phyloP scores from a whole-genome alignment of 1,284 basidiomycete species.

The Boletus coffeatus region DNA sequence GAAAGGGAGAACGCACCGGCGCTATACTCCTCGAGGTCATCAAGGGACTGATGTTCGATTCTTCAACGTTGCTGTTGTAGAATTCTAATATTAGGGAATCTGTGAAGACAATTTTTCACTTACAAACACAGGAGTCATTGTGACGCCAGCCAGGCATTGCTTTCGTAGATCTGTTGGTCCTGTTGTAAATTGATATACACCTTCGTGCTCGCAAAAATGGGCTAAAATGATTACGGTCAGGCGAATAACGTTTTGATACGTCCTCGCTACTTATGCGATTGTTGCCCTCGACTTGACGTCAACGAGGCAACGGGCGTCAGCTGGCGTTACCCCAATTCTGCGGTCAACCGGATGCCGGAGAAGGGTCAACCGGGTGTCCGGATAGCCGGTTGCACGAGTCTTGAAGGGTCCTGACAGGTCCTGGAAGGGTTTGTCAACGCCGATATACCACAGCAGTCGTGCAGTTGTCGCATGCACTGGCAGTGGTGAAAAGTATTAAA shows the following conservation, averaged over 20 bases:
- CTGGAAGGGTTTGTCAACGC: background rate
- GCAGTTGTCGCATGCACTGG: background rate
- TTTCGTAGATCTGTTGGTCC: background rate
- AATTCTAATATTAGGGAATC: too few relatives aligned
- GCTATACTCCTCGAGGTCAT: constrained; percentile 16
- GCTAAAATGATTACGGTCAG: background rate
- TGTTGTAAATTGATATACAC: background rate
- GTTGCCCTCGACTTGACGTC: background rate
- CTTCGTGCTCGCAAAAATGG: background rate
- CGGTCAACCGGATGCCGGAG: background rate
- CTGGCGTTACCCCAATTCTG: background rate
- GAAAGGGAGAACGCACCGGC: background rate
- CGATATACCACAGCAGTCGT: background rate
- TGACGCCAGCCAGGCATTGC: background rate
- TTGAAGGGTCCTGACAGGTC: background rate
- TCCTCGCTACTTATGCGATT: background rate
- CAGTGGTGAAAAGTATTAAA: background rate
- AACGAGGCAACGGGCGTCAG: constrained; percentile 1
- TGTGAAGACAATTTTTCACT: background rate
- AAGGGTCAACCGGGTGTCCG: background rate
- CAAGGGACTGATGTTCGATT: constrained; percentile 1
- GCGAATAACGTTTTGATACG: background rate
- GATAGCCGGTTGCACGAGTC: background rate
- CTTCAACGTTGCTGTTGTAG: background rate
- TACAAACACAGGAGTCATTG: background rate